Percentiles rank a stretch among this genome's conserved stretches.
Conservation (phyloP, 495 filamentous ascomycete genomes). For the Xylaria acuta region DNA sequence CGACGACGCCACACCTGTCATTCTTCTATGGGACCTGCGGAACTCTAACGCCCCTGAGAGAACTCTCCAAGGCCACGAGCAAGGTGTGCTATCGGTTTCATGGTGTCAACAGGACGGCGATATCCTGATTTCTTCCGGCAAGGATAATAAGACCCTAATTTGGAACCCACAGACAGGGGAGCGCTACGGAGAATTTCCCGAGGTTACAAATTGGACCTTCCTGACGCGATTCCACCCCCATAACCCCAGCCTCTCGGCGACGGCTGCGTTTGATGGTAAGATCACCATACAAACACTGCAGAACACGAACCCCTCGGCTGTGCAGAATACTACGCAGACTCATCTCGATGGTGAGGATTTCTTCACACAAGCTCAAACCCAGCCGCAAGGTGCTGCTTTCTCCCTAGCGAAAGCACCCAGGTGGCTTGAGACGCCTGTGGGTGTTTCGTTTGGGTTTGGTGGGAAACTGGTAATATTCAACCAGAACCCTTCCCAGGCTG, state of each 20-base stretch:
- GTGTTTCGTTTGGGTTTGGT: constrained; percentile 94
- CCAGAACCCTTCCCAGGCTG: constrained; percentile 59
- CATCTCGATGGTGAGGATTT: constrained; percentile 92
- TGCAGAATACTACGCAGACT: constrained; percentile 59
- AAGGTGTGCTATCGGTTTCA: constrained; percentile 90
- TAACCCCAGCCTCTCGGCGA: constrained; percentile 89
- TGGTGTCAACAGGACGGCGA: constrained; percentile 95
- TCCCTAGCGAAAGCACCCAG: constrained; percentile 84
- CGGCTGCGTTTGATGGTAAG: constrained; percentile 95
- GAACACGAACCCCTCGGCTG: constrained; percentile 75
- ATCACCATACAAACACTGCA: constrained; percentile 92
- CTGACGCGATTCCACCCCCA: constrained; percentile 92
- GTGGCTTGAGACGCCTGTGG: constrained; percentile 86
- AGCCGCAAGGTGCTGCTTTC: constrained; percentile 88
- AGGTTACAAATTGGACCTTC: constrained; percentile 99
- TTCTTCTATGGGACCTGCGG: constrained; percentile 91
- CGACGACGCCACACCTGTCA: constrained; percentile 85
- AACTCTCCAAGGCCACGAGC: constrained; percentile 85
- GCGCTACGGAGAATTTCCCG: constrained; percentile 87
- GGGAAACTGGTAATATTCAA: constrained; percentile 87
- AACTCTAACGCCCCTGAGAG: constrained; percentile 96
- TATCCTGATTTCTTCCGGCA: constrained; percentile 90
- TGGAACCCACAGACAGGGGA: constrained; percentile 96
- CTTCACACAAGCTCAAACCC: constrained; percentile 89
- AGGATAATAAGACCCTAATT: constrained; percentile 93